Percentiles rank a stretch among this genome's conserved stretches.
phyloP scores from a whole-genome alignment of 140 eudicot species.

The Cichorium intybus region DNA sequence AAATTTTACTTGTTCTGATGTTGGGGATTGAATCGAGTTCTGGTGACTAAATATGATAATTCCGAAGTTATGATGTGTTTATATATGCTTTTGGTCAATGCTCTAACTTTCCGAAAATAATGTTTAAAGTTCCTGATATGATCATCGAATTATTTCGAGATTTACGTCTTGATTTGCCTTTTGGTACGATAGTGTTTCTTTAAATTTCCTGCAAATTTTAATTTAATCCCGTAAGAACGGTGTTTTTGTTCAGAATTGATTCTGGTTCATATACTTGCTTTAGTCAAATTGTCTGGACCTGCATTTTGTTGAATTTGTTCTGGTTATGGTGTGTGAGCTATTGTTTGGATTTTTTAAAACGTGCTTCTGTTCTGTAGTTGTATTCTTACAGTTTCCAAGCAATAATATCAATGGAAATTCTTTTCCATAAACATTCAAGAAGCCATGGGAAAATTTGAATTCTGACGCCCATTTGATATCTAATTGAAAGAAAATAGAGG shows the following conservation, averaged over 20 bases:
- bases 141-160: not conserved
- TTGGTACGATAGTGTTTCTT: conserved; percentile 6
- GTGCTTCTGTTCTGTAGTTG: not conserved
- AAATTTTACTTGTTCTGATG: conserved; percentile 2
- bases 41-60: conserved; percentile 5
- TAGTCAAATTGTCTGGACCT: conserved; percentile 3
- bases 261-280: not conserved
- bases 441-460: not conserved
- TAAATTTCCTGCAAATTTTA: conserved; percentile 20
- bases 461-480: too few species aligned
- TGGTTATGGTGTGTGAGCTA: conserved; percentile 2
- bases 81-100: conserved; percentile 14
- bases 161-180: not conserved
- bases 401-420: not conserved
- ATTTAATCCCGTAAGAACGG: conserved; percentile 11
- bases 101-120: conserved; percentile 1
- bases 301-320: conserved; percentile 11
- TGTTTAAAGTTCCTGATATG: not conserved
- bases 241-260: not conserved
- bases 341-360: not conserved
- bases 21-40: conserved; percentile 13
- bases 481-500: too few species aligned
- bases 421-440: not conserved
- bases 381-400: not conserved
- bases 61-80: conserved; percentile 15